These are phyloP conservation scores for Nicotiana rustica DNA, from an alignment of 305 asterid species.

Conservation along the genomic window DNA sequence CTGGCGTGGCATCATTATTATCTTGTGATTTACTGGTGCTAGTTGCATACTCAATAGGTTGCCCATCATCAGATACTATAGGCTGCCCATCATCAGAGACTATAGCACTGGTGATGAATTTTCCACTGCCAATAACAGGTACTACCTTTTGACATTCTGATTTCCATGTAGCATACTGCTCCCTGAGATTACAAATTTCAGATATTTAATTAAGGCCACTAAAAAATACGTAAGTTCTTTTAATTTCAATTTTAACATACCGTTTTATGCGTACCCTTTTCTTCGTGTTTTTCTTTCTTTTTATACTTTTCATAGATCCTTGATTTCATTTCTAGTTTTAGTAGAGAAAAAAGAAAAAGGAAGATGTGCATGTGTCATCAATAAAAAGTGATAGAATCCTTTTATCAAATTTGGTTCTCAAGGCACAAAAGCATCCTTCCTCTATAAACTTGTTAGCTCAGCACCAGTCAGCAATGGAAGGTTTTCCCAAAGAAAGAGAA, in stretches of 20 bases:
- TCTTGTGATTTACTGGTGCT: conserved; percentile 35
- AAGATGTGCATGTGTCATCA: background rate
- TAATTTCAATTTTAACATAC: background rate
- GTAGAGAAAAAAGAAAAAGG: background rate
- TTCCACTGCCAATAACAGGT: conserved; percentile 85
- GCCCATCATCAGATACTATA: conserved; percentile 51
- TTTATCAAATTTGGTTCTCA: background rate
- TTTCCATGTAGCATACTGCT: conserved; percentile 81
- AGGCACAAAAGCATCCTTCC: background rate
- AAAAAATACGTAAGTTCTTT: background rate
- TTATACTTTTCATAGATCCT: background rate
- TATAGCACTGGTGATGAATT: conserved; percentile 69
- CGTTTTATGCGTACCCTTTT: background rate
- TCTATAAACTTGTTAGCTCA: background rate
- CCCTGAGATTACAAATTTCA: conserved; percentile 55
- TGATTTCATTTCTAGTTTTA: background rate
- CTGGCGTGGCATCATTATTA: conserved; percentile 38
- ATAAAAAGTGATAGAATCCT: background rate
- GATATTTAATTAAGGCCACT: background rate
- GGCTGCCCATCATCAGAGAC: conserved; percentile 71
- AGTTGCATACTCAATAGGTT: conserved; percentile 55
- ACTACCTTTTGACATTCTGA: conserved; percentile 76
- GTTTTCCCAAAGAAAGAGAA: background rate
- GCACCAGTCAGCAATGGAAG: background rate
- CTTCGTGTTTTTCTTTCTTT: background rate